These are phyloP conservation scores for Colletotrichum sojae DNA, from an alignment of 2,329 filamentous ascomycete genomes.

Conservation along the genomic window DNA sequence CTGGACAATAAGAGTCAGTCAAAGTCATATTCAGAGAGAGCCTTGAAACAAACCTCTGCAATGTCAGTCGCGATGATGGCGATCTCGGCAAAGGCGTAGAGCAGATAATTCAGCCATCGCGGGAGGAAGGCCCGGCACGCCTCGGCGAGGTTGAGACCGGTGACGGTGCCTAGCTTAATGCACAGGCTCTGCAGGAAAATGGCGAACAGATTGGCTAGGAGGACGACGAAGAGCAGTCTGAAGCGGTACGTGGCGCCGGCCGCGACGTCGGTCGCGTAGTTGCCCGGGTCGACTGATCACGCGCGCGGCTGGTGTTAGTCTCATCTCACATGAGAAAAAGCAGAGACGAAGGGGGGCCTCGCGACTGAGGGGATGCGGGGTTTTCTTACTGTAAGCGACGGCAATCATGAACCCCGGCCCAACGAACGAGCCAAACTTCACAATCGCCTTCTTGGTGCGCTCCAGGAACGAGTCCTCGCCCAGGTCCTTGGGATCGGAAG, in stretches of 20 bases:
- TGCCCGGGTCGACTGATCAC: slow-evolving; percentile 69
- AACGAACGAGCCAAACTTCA: slow-evolving; percentile 70
- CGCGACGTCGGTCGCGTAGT: slow-evolving; percentile 79
- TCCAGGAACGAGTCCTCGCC: background rate
- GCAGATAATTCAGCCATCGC: slow-evolving; percentile 72
- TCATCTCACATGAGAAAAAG: too few relatives aligned
- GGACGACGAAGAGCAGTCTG: slow-evolving; percentile 76
- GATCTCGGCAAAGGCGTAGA: slow-evolving; percentile 75
- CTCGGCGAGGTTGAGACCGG: slow-evolving; percentile 76
- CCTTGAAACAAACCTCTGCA: slow-evolving; percentile 66
- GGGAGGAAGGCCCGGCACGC: slow-evolving; percentile 77
- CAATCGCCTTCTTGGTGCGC: slow-evolving; percentile 48
- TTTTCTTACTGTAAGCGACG: slow-evolving; percentile 68
- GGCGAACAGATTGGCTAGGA: slow-evolving; percentile 79
- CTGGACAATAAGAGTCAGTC: slow-evolving; percentile 46
- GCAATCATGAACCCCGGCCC: slow-evolving; percentile 78
- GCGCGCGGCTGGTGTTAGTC: too few relatives aligned
- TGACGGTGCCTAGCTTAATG: slow-evolving; percentile 79
- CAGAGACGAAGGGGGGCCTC: too few relatives aligned
- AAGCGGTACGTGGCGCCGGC: slow-evolving; percentile 77
- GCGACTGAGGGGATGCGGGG: background rate
- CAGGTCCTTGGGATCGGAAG: background rate
- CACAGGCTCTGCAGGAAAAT: slow-evolving; percentile 78
- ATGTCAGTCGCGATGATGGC: slow-evolving; percentile 82
- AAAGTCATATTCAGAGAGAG: background rate